Base-by-base conservation (phyloP, 208 protist genomes). In the Blechomonas ayalai region DNA sequence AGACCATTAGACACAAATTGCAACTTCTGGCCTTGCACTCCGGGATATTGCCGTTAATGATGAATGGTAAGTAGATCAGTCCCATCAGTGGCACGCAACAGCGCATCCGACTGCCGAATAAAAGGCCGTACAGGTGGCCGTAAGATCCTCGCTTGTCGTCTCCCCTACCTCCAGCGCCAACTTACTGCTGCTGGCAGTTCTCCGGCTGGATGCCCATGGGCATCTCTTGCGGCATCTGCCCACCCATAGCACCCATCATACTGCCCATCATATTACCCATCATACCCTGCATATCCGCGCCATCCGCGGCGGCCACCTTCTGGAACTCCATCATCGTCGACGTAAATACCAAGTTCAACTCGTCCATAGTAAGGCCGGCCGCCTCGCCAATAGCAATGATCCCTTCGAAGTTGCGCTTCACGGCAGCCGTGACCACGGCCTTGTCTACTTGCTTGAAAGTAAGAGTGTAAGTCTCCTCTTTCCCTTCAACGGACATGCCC, bases 401-500 rank as follows among this genome's bases (percentile, higher is more conserved):
- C 23, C 68, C 68, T 19, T 64, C 62, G 51, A 76, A 70, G 32
- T 71, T 71, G 49, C 63, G 62, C 15, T 49, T 39, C 3, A 76
- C 25, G 1, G 61, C 68, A 13, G 36, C 51, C 22, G 52, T 45
- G 18, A 25, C 37, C 12, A 35, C 26, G 6, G 15, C 32, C 26
- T 50, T 37, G 43, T 44, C 49, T 8, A 47, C 50, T 1, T 33
- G 18, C 15, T 24, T 12, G 34, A 38, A 60, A n/a, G 15, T 31
- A 35, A 72, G 3, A 3, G 15, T 54, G 37, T 40, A 34, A 7
- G 42, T 59, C 15, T 72, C 52, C 32, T 54, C 32, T 19, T 52
- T 45, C 7, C 47, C 59, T 12, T 61, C 45, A 0, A 39, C 59
- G 13, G 41, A 45, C 37, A 57, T 36, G 26, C 37, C 48, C 35